These are phyloP conservation scores for Biscogniauxia sp. DNA, from an alignment of 2,329 filamentous ascomycete species.

Conservation along the genomic window DNA sequence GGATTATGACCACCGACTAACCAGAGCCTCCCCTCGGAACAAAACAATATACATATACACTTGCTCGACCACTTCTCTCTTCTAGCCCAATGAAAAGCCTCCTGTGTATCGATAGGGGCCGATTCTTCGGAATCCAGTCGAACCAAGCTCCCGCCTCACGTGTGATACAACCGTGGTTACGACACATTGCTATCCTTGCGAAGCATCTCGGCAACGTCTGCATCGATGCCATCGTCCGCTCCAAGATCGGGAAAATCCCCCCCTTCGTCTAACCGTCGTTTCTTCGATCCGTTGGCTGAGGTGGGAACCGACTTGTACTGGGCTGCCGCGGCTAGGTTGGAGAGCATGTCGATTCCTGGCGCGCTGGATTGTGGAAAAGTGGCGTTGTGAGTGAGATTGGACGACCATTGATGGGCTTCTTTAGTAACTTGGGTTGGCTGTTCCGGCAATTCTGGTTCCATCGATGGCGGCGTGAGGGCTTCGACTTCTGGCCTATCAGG, in stretches of 20 bases:
- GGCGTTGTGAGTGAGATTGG: constrained; percentile 24
- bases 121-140: neutral
- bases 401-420: constrained; percentile 20
- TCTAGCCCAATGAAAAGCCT: too few relatives aligned
- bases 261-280: constrained; percentile 51
- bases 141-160: neutral
- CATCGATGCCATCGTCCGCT: constrained; percentile 54
- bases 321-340: constrained; percentile 34
- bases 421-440: constrained; percentile 18
- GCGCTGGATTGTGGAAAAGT: constrained; percentile 22
- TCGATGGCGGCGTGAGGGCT: constrained; percentile 76
- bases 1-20: neutral
- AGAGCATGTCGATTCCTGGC: constrained; percentile 40
- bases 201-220: constrained; percentile 56
- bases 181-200: constrained; percentile 38
- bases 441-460: constrained; percentile 31
- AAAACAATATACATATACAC: neutral
- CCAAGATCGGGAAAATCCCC: constrained; percentile 55
- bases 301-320: constrained; percentile 50
- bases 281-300: constrained; percentile 53
- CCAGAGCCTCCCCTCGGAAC: neutral
- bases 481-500: constrained; percentile 78
- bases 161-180: neutral
- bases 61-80: neutral
- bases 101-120: too few relatives aligned